Base-by-base conservation (phyloP, 176 grass and related monocot species). In the Poa pratensis region DNA sequence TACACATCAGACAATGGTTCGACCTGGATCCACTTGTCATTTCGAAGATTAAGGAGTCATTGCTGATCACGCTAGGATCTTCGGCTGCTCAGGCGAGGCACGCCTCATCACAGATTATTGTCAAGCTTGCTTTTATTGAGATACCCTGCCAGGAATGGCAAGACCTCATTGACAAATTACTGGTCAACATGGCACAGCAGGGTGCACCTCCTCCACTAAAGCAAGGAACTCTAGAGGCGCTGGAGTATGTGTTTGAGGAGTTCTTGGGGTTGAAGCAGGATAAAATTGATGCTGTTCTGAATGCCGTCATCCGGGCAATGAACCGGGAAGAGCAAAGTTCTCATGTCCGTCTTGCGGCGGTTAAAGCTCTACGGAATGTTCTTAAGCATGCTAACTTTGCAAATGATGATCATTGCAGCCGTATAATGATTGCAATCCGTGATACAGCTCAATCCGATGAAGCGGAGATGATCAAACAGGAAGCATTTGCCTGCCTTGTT, bases 211-310 rank as follows among this genome's bases (percentile, higher is more conserved):
- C 84, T 87, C 66, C 82, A 43, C 79, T 97, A 72, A 97, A 94
- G 80, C 92, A 97, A 85, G 86, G 92, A 83, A 97, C 94, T 46
- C 73, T 97, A 73, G 94, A 97, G 78, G 74, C 95, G 60, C 71
- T 97, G 80, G 92, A 89, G 30, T 88, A 97, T 94, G 89, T 97
- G 40, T 97, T 92, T 54, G 95, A 94, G 82, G 95, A 94, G 82
- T 91, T 59, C 90, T 89, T 81, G 77, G 84, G 94, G 84, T 84
- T 94, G 54, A 87, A 94, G 45, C 90, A 97, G 87, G 90, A 94
- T 78, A 89, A 89, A 88, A 91, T 97, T 75, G 91, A 93, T 90
- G 88, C 87, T 88, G 71, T 97, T 86, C 87, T 97, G 20, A 91
- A 89, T 87, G 90, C 95, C 40, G 90, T 97, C 42, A 92, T 97